Evolutionary conservation across 2,329 filamentous ascomycete genomes (phyloP).

Genomic region (Aspergillus sp.): DNA sequence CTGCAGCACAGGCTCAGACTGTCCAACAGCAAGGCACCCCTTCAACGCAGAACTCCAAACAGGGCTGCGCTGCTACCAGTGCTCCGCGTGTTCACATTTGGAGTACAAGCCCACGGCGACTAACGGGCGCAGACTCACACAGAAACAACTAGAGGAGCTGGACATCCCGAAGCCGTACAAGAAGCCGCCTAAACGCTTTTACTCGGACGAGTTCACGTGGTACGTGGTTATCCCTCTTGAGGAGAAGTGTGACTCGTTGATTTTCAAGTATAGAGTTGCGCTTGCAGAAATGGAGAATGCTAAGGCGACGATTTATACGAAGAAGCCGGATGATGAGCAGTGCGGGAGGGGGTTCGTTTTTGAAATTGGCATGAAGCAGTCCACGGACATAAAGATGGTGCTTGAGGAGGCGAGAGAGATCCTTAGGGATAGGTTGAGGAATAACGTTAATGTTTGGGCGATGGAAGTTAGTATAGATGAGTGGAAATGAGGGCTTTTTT

Average conservation of each 20-base stretch:
- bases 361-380: neutral
- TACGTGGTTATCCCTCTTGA: constrained; percentile 12
- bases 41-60: neutral
- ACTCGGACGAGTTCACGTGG: neutral
- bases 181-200: neutral
- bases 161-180: neutral
- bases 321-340: neutral
- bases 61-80: constrained; percentile 2
- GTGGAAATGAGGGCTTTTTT: neutral
- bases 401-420: neutral
- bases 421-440: neutral
- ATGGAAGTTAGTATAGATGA: neutral
- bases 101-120: neutral
- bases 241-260: neutral
- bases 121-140: too few relatives aligned
- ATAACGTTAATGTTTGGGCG: neutral
- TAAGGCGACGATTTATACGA: neutral
- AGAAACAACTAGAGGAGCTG: too few relatives aligned
- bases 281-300: neutral
- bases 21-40: neutral
- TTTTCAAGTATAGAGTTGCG: constrained; percentile 2
- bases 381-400: neutral
- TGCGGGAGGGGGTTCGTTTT: neutral
- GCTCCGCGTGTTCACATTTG: constrained; percentile 5
- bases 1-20: neutral